Evolutionary conservation across 441 rosid genomes (phyloP).

Genomic region (Adansonia grandidieri): DNA sequence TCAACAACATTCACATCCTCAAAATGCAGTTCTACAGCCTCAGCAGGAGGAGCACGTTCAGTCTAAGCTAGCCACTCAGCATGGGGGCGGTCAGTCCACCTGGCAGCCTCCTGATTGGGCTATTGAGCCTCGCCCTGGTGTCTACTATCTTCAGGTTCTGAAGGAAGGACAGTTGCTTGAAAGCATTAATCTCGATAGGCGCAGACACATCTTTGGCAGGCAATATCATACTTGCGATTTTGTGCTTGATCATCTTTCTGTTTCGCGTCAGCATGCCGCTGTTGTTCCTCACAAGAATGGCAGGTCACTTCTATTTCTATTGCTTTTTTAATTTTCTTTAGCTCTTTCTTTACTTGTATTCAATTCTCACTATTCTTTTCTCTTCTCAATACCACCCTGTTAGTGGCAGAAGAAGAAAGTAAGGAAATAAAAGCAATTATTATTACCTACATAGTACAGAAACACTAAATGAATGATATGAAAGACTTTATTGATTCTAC

Average conservation of each 20-base stretch:
- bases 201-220: conserved; percentile 88
- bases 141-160: conserved; percentile 81
- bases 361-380: not conserved
- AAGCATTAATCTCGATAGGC: conserved; percentile 66
- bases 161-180: conserved; percentile 91
- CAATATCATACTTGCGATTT: conserved; percentile 82
- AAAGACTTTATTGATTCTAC: not conserved
- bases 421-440: not conserved
- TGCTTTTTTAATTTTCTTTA: not conserved
- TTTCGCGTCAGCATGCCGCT: conserved; percentile 97
- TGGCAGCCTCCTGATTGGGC: conserved; percentile 99
- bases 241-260: conserved; percentile 96
- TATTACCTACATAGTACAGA: not conserved
- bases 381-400: not conserved
- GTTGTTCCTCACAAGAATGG: conserved; percentile 87
- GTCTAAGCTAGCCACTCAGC: conserved; percentile 58
- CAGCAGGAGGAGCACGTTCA: conserved; percentile 45
- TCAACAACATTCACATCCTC: conserved; percentile 47
- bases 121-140: conserved; percentile 82
- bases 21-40: conserved; percentile 26
- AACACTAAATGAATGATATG: no score
- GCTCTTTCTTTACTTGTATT: not conserved
- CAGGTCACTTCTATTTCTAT: conserved; percentile 41
- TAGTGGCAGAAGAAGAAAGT: not conserved
- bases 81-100: conserved; percentile 87